phyloP scores from a whole-genome alignment of 2,329 filamentous ascomycete genomes.

The Exophiala viscosa region DNA sequence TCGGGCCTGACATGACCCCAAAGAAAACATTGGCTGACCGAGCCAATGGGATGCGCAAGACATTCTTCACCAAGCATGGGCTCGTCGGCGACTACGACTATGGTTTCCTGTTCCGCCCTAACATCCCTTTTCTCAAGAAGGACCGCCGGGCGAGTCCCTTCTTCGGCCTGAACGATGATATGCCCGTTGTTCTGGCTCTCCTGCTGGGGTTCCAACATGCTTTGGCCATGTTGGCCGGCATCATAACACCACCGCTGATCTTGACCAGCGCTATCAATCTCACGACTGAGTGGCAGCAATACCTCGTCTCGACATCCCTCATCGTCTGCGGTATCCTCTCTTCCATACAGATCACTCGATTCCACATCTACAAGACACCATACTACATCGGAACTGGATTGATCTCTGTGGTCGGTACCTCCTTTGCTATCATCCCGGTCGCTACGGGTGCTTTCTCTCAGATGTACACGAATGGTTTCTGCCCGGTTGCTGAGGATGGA shows the following conservation, averaged over 20 bases:
- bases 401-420: conserved; percentile 65
- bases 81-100: conserved; percentile 87
- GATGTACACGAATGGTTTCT: conserved; percentile 64
- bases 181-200: conserved; percentile 63
- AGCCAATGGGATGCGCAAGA: conserved; percentile 29
- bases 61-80: conserved; percentile 56
- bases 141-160: conserved; percentile 59
- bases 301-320: conserved; percentile 65
- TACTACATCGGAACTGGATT: conserved; percentile 64
- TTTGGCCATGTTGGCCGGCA: conserved; percentile 61
- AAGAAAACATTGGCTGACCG: conserved; percentile 38
- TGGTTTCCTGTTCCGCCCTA: conserved; percentile 76
- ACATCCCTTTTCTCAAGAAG: conserved; percentile 76
- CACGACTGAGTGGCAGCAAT: conserved; percentile 52
- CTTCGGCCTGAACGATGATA: conserved; percentile 65
- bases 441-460: conserved; percentile 59
- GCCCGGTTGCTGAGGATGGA: conserved; percentile 54
- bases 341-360: conserved; percentile 62
- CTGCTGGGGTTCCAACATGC: conserved; percentile 68
- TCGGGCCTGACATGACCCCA: conserved; percentile 40
- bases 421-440: conserved; percentile 64
- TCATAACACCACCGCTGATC: conserved; percentile 63
- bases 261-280: conserved; percentile 60
- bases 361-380: conserved; percentile 60
- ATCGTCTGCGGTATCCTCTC: conserved; percentile 66